These are phyloP conservation scores for Gastroboletus turbinatus DNA, from an alignment of 1,284 basidiomycete genomes.

Conservation along the genomic window DNA sequence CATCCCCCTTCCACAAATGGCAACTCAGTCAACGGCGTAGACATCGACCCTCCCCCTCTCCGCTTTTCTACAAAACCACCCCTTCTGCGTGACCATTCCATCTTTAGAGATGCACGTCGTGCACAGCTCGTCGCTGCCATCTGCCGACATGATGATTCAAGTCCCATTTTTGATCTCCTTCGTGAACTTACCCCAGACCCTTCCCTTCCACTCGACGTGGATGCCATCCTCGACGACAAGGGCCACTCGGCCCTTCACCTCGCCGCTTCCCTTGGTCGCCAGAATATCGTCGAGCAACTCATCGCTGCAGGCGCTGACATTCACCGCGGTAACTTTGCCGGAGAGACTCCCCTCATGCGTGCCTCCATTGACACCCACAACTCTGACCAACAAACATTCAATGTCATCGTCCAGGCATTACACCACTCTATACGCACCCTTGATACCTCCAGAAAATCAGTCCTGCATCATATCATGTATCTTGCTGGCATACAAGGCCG, in stretches of 20 bases:
- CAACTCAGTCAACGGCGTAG: conserved; percentile 33
- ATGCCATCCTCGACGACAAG: conserved; percentile 88
- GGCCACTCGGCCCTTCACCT: conserved; percentile 95
- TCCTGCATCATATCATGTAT: conserved; percentile 93
- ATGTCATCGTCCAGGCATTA: conserved; percentile 62
- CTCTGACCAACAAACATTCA: conserved; percentile 79
- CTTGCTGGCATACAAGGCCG: conserved; percentile 91
- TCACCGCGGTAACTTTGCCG: conserved; percentile 87
- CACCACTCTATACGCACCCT: conserved; percentile 82
- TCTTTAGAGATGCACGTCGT: conserved; percentile 62
- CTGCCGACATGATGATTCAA: conserved; percentile 66
- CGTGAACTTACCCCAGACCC: conserved; percentile 57
- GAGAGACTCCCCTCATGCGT: conserved; percentile 94
- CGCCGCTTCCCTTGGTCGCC: conserved; percentile 83
- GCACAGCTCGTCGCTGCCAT: conserved; percentile 62
- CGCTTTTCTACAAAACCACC: conserved; percentile 72
- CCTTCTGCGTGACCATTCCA: conserved; percentile 57
- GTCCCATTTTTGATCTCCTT: conserved; percentile 59
- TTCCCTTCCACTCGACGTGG: conserved; percentile 56
- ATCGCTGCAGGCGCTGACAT: conserved; percentile 79
- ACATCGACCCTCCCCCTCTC: conserved; percentile 43
- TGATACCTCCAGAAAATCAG: conserved; percentile 86
- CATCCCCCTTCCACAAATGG: conserved; percentile 36
- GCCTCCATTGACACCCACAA: conserved; percentile 90
- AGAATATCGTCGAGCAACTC: conserved; percentile 66